Percentiles rank a stretch among this genome's conserved stretches.
These are phyloP conservation scores for Colletotrichum lentis DNA, from an alignment of 2,329 filamentous ascomycete genomes.

Conservation along the genomic window DNA sequence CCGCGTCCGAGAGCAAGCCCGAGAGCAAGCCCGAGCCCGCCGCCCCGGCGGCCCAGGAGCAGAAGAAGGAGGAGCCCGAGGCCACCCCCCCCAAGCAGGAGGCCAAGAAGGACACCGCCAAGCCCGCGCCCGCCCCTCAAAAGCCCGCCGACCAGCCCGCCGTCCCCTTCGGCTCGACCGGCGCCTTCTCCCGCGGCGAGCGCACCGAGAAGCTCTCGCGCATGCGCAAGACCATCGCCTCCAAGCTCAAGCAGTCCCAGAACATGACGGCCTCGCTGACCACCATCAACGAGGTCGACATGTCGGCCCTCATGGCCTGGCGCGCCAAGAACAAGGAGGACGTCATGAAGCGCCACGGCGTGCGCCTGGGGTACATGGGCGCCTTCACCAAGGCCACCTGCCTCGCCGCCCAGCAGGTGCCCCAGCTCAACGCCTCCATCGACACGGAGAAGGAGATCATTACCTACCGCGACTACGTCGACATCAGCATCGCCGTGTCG, in stretches of 20 bases:
- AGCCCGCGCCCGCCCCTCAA: constrained; percentile 14
- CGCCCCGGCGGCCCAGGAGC: constrained; percentile 24
- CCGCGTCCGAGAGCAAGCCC: constrained; percentile 15
- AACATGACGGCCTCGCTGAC: constrained; percentile 75
- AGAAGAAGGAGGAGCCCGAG: constrained; percentile 34
- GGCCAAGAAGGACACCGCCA: constrained; percentile 15
- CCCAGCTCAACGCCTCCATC: constrained; percentile 72
- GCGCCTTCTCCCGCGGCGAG: constrained; percentile 34
- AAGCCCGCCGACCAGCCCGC: constrained; percentile 17
- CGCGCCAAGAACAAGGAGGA: constrained; percentile 71
- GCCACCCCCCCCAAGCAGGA: constrained; percentile 34
- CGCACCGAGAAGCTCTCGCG: constrained; percentile 57
- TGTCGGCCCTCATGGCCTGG: constrained; percentile 71
- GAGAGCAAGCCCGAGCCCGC: constrained; percentile 6
- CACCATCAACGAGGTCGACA: constrained; percentile 57
- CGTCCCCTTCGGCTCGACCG: constrained; percentile 20
- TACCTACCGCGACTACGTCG: constrained; percentile 69
- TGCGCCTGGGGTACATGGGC: constrained; percentile 73
- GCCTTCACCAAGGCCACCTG: constrained; percentile 78
- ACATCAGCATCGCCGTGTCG: constrained; percentile 77
- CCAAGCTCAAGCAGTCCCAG: constrained; percentile 72
- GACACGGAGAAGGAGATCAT: constrained; percentile 67
- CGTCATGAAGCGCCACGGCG: constrained; percentile 44
- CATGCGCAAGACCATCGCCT: constrained; percentile 80
- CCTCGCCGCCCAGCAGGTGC: constrained; percentile 72